Percentiles rank a stretch among this genome's conserved stretches.
phyloP scores from a whole-genome alignment of 192 early-diverging fungal genomes.

The Lobulomyces angularis region DNA sequence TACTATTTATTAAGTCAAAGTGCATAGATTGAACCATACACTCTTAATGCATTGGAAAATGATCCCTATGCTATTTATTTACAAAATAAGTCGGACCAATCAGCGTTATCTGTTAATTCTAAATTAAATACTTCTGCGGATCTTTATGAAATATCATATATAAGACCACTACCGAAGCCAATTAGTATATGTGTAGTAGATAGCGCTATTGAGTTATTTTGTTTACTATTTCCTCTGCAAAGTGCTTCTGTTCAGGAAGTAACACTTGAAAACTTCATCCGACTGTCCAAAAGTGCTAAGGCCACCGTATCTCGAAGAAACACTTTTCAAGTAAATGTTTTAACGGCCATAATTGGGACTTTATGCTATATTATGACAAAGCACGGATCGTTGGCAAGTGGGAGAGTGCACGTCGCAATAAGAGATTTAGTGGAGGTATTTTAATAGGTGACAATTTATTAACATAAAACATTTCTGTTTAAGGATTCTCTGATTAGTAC shows the following conservation, averaged over 20 bases:
- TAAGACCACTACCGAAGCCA: constrained; percentile 14
- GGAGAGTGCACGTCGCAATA: constrained; percentile 17
- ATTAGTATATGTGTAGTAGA: constrained; percentile 52
- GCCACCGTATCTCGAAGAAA: constrained; percentile 56
- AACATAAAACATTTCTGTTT: neutral
- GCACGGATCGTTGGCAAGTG: constrained; percentile 25
- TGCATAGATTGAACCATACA: constrained; percentile 39
- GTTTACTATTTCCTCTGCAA: constrained; percentile 56
- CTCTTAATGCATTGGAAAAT: constrained; percentile 46
- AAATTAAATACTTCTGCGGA: neutral
- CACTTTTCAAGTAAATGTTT: constrained; percentile 67
- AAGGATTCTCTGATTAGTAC: constrained; percentile 58
- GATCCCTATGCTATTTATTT: constrained; percentile 38
- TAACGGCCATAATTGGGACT: constrained; percentile 57
- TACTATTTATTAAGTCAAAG: constrained; percentile 2
- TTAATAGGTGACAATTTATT: neutral
- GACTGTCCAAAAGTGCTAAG: constrained; percentile 48
- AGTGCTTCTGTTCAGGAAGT: constrained; percentile 60
- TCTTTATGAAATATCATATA: constrained; percentile 11
- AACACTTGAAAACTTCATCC: constrained; percentile 60
- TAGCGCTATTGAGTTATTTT: constrained; percentile 64
- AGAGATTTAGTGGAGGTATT: constrained; percentile 29
- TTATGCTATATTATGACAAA: constrained; percentile 52
- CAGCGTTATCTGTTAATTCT: neutral
- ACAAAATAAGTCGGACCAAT: neutral